Evolutionary conservation across 352 stramenopile species (phyloP), one percentile per base, ranked within the genome.

Genomic region (Phytopythium sindhum): DNA sequence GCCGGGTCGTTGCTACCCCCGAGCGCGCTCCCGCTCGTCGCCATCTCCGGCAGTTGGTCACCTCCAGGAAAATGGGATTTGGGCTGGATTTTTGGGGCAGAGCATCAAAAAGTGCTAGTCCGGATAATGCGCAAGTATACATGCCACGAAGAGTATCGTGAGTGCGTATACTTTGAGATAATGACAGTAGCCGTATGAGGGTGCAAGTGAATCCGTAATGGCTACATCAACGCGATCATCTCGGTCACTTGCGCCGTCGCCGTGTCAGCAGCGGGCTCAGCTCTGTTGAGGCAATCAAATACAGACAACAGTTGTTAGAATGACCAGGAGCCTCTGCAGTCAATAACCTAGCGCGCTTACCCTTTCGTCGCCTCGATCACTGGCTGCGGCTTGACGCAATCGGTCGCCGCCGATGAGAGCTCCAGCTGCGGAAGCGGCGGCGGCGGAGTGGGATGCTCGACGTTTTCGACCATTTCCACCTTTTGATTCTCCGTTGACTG

Each of bases 141-240:
- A 47, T 47, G 15, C 11, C 37, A 17, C 11, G 3, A 19, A 9
- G 31, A 39, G 14, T 45, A 9, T 45, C 6, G 14, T 17, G 4
- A 19, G 37, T 44, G 37, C 19, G 39, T 45, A 45, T 45, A 45
- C 39, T 26, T 50, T 50, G 5, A 0, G 21, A 50, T 26, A 50
- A 50, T 50, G 21, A 50, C 42, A 14, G n/a, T 21, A 21, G 23
- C n/a, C n/a, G 47, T 42, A 26, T 51, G 9, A 35, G 31, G 31
- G 33, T n/a, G n/a, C n/a, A n/a, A n/a, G 33, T 10, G 33, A 6
- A 15, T 2, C 1, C 33, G 33, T 10, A 11, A 54, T 55, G 48
- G 12, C 66, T 63, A 78, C 58, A 75, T 65, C 58, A 78, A 59
- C 37, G 63, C 71, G 29, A 78, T 67, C 67, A 78, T 70, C 41